phyloP scores from a whole-genome alignment of 2,329 filamentous ascomycete genomes.

The Colletotrichum australisinense region DNA sequence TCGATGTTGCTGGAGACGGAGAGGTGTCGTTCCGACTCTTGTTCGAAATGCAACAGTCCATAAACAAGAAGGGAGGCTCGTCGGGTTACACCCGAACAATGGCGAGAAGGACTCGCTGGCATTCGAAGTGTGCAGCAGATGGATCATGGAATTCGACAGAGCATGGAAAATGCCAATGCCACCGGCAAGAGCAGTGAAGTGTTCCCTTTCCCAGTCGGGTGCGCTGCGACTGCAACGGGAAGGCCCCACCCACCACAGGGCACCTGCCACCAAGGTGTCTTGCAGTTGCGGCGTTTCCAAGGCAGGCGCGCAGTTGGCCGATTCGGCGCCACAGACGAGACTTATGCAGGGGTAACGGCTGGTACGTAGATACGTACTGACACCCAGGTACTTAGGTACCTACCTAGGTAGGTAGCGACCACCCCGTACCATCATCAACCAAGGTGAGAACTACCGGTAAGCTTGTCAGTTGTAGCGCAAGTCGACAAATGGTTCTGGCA shows the following conservation, averaged over 20 bases:
- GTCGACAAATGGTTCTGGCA: not conserved
- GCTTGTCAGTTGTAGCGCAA: not conserved
- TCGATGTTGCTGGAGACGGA: not conserved
- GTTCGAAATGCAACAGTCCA: not conserved
- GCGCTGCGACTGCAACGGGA: not conserved
- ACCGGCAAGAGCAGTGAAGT: not conserved
- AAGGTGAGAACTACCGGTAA: too few relatives aligned
- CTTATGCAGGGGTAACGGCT: not conserved
- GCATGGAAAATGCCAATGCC: not conserved
- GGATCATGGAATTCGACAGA: not conserved
- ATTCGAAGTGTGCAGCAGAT: not conserved
- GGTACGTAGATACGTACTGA: not conserved
- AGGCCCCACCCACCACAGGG: not conserved
- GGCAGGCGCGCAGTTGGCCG: not conserved
- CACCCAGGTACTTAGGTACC: not conserved
- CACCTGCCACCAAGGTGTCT: not conserved
- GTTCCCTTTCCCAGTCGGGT: not conserved
- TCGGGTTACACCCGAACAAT: not conserved
- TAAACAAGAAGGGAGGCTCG: not conserved
- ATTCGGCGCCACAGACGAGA: not conserved
- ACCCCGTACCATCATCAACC: too few relatives aligned
- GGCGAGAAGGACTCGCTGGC: not conserved
- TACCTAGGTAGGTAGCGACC: not conserved
- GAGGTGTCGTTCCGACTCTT: not conserved
- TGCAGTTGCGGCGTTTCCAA: not conserved